Evolutionary conservation across 1,284 basidiomycete species (phyloP).

Genomic region (Ustilago xerochloae): DNA sequence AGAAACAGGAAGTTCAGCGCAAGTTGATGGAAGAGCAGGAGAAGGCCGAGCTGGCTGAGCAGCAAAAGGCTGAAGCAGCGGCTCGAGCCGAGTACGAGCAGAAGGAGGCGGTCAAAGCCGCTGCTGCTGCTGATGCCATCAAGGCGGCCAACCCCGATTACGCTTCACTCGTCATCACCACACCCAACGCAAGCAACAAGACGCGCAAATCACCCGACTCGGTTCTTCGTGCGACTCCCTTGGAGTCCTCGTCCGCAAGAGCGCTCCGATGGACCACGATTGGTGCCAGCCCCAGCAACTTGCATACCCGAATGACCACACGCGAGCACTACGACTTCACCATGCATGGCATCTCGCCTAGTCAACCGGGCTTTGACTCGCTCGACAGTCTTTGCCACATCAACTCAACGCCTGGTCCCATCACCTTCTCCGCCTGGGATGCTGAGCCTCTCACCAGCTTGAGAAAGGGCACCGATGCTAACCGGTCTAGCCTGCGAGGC

Average conservation of each 20-base stretch:
- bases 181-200: slow-evolving; percentile 26
- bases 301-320: slow-evolving; percentile 55
- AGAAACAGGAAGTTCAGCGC: slow-evolving; percentile 29
- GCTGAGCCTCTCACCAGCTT: slow-evolving; percentile 43
- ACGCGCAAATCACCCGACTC: slow-evolving; percentile 34
- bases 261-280: slow-evolving; percentile 44
- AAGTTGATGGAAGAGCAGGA: slow-evolving; percentile 27
- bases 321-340: slow-evolving; percentile 60
- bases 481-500: slow-evolving; percentile 22
- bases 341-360: slow-evolving; percentile 59
- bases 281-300: slow-evolving; percentile 41
- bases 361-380: slow-evolving; percentile 36
- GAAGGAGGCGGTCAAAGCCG: slow-evolving; percentile 39
- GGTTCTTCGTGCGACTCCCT: slow-evolving; percentile 29
- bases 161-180: slow-evolving; percentile 37
- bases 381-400: slow-evolving; percentile 50
- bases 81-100: slow-evolving; percentile 35
- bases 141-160: slow-evolving; percentile 42
- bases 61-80: slow-evolving; percentile 31
- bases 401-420: slow-evolving; percentile 40
- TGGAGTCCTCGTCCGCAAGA: slow-evolving; percentile 21
- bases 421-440: slow-evolving; percentile 47
- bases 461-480: slow-evolving; percentile 28
- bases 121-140: slow-evolving; percentile 35
- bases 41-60: slow-evolving; percentile 25